Evolutionary conservation across 192 early-diverging fungal species (phyloP).

Genomic region (Mortierella alpina): DNA sequence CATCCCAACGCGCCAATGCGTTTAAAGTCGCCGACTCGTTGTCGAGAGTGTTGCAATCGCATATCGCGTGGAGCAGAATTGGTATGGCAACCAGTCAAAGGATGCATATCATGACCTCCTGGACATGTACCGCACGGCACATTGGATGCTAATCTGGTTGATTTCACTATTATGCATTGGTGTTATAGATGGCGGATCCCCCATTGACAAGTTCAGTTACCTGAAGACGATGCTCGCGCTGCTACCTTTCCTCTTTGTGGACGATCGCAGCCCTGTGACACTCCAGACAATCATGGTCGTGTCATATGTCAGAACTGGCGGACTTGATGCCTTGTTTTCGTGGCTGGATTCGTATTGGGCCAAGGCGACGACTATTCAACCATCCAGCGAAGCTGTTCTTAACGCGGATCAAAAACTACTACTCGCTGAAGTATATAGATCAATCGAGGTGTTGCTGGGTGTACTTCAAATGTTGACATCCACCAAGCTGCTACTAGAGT

Average conservation of each 20-base stretch:
- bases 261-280: conserved; percentile 66
- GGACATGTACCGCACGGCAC: no score
- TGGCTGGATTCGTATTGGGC: conserved; percentile 63
- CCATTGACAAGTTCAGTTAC: conserved; percentile 64
- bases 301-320: conserved; percentile 69
- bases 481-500: conserved; percentile 77
- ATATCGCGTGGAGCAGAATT: conserved; percentile 59
- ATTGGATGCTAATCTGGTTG: not conserved
- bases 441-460: conserved; percentile 67
- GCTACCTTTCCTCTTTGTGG: conserved; percentile 66
- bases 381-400: conserved; percentile 4
- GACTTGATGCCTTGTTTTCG: conserved; percentile 61
- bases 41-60: conserved; percentile 62
- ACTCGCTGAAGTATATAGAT: conserved; percentile 52
- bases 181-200: not conserved
- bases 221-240: conserved; percentile 65
- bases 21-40: conserved; percentile 71
- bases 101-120: not conserved
- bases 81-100: conserved; percentile 28
- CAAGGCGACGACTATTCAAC: conserved; percentile 46
- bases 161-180: not conserved
- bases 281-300: conserved; percentile 73
- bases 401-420: conserved; percentile 56
- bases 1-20: conserved; percentile 57
- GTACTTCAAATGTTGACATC: conserved; percentile 79